phyloP scores from a whole-genome alignment of 371 early-diverging fungal genomes.

The Mortierella sp. region DNA sequence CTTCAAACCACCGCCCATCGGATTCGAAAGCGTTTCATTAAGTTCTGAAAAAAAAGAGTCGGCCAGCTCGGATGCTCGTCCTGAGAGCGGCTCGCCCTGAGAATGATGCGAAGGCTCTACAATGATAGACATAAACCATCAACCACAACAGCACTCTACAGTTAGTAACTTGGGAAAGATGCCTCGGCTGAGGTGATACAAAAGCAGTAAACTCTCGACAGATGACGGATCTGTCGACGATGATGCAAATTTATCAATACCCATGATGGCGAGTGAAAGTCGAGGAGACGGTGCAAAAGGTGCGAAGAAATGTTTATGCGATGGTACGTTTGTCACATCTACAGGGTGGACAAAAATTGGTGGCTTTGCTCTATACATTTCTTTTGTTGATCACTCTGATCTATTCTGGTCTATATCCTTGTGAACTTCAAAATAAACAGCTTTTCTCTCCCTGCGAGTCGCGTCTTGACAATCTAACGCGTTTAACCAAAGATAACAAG shows the following conservation, averaged over 20 bases:
- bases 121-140: too few species aligned
- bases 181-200: too few species aligned
- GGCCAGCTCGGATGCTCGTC: constrained; percentile 51
- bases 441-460: constrained; percentile 70
- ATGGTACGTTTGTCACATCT: too few species aligned
- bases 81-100: constrained; percentile 45
- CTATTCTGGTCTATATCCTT: constrained; percentile 12
- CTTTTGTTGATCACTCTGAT: not conserved
- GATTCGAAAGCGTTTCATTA: constrained; percentile 27
- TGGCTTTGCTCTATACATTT: too few species aligned
- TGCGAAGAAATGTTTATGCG: too few species aligned
- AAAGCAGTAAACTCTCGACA: too few species aligned
- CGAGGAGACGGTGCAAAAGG: too few species aligned
- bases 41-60: constrained; percentile 52
- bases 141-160: too few species aligned
- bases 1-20: constrained; percentile 26
- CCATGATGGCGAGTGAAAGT: constrained; percentile 27
- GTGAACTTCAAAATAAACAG: constrained; percentile 66
- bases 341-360: not conserved
- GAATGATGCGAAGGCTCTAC: constrained; percentile 38
- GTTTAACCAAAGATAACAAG: constrained; percentile 29
- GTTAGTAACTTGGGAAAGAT: too few species aligned
- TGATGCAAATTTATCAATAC: too few species aligned
- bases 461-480: constrained; percentile 60
- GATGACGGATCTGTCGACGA: too few species aligned